Base-by-base conservation (phyloP, 148 eudicot genomes). In the Chenopodium album region DNA sequence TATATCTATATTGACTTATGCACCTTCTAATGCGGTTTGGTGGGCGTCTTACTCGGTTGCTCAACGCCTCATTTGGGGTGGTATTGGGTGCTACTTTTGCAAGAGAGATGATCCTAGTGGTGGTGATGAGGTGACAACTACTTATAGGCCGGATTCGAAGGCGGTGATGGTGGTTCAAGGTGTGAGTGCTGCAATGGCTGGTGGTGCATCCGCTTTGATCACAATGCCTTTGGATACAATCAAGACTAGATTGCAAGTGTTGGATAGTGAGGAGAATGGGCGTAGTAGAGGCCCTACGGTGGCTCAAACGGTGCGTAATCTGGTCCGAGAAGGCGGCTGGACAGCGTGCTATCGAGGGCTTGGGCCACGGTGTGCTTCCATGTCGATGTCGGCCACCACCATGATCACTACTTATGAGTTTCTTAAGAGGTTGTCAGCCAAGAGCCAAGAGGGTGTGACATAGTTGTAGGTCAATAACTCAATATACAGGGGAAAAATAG, bases 321-420 rank as follows among this genome's bases (percentile, higher is more conserved):
- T 92, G 82, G 88, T 92, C 12, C 81, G 88, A 71, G 94, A 90
- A 84, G 94, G 94, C 11, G 94, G 94, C 29, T 92, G 94, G 94
- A 79, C 84, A 22, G 94, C 94, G 60, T 92, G 94, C 76, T 92
- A 89, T 23, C 77, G 94, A 41, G 94, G 94, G 19, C 78, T 92
- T 67, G 91, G 94, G 28, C 94, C 94, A 17, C 82, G 94, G n/a
- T 92, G 94, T 87, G 92, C 90, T 4, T 91, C 92, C 0, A 90
- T 92, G 92, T 92, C 94, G 13, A 79, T 92, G 90, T 91, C 94
- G 0, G 94, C 94, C 1, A 90, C 94, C 44, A 88, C 92, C 2
- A 92, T 92, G 94, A 92, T 92, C 79, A 92, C 94, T 6, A 92
- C 94, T 4, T 92, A 92, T 54, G 94, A 92, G 89, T 87, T 92